Evolutionary conservation across 352 stramenopile species (phyloP).

Genomic region (Phytopythium kandeliae): DNA sequence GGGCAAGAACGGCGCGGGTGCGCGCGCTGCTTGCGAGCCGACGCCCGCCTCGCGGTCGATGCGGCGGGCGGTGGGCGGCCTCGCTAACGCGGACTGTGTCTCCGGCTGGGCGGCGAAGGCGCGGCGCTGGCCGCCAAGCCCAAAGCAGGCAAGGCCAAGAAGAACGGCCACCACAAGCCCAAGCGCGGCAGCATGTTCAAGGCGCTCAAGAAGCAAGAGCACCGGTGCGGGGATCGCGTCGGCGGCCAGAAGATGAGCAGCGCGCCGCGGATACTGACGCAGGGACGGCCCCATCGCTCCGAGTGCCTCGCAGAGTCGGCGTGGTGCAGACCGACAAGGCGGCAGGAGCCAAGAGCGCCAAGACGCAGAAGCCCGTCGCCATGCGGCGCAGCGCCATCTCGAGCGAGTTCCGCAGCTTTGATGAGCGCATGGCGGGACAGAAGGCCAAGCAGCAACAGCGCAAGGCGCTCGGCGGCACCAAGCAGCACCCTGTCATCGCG

Average conservation of each 20-base stretch:
- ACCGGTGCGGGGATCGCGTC: slow-evolving; percentile 18
- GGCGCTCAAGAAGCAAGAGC: slow-evolving; percentile 60
- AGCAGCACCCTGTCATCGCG: slow-evolving; percentile 26
- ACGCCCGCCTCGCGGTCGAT: not conserved
- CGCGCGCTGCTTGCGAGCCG: too few relatives aligned
- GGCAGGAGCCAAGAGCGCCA: slow-evolving; percentile 15
- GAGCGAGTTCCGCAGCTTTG: slow-evolving; percentile 71
- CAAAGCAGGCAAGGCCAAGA: slow-evolving; percentile 44
- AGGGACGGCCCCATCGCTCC: too few relatives aligned
- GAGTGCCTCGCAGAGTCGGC: slow-evolving; percentile 16
- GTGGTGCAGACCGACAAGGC: slow-evolving; percentile 37
- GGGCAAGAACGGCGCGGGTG: slow-evolving; percentile 37
- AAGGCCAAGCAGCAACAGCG: slow-evolving; percentile 15
- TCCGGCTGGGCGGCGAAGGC: not conserved
- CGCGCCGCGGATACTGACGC: not conserved
- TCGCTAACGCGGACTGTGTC: not conserved
- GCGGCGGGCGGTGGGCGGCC: not conserved
- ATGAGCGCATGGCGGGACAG: slow-evolving; percentile 62
- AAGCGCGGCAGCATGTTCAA: slow-evolving; percentile 67
- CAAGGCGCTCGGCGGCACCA: slow-evolving; percentile 9
- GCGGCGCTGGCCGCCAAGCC: slow-evolving; percentile 9
- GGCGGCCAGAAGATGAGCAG: too few relatives aligned
- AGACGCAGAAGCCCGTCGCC: slow-evolving; percentile 12
- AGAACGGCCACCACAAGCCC: slow-evolving; percentile 30
- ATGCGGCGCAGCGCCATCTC: slow-evolving; percentile 32